Evolutionary conservation across 2,329 filamentous ascomycete species (phyloP), one percentile per base, ranked within the genome.

Genomic region (Chrysoporthe cubensis): DNA sequence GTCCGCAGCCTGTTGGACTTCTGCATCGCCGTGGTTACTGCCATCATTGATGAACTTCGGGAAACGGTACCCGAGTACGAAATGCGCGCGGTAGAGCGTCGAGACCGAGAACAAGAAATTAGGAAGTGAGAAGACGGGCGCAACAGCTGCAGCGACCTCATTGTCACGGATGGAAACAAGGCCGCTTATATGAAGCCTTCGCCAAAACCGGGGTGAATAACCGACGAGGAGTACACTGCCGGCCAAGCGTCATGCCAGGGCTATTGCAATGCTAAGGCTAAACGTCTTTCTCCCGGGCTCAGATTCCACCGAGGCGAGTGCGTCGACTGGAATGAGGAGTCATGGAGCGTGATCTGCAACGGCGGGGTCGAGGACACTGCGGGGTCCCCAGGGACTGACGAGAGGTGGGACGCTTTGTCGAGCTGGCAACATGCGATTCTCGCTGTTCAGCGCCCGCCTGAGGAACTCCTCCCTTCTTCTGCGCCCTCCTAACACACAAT

Each of bases 1-100:
- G 79, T 80, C 73, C 81, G 83, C 69, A 89, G 74, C 66, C 79
- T 79, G 72, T 85, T 87, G 62, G 82, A 79, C 18, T 76, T 73
- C 68, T 81, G 75, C 82, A 85, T 83, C 32, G 69, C 73, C 73
- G 77, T 67, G n/a, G 56, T 43, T 18, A 34, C 54, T 46, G 66
- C 70, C 65, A 71, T 62, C 14, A 26, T 67, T 16, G 67, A 61
- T 16, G 58, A 66, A 3, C 34, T 37, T 16, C 58, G 61, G 13
- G 42, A 32, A 57, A 14, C 21, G 21, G 57, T 21, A 16, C 8
- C 13, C 8, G 21, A n/a, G 11, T 8, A 18, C 18, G 14, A 26
- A 54, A 54, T 13, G 9, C 26, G 21, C 21, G 9, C 21, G 32
- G 21, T 32, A 26, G 50, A 32, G 50, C 13, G 26, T 54, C 50